A percentile compares a stretch with the other conserved stretches of the same genome.
Conservation (phyloP, 345 rosid genomes). For the Populus deltoides region DNA sequence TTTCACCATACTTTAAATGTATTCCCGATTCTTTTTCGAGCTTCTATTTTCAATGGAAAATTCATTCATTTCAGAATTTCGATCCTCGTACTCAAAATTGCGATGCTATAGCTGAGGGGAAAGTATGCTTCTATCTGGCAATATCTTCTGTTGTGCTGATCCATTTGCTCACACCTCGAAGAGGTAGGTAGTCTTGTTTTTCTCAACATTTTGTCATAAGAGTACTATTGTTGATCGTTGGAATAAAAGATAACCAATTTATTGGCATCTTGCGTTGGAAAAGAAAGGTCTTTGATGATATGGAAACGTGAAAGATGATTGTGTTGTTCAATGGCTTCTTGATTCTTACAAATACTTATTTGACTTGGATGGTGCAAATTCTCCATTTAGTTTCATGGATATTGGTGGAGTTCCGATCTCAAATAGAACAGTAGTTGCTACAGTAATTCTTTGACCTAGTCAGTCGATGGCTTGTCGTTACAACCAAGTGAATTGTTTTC, state of each 20-base stretch:
- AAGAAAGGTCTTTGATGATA: background rate
- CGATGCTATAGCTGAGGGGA: conserved; percentile 5
- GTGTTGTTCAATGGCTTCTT: background rate
- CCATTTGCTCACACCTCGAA: conserved; percentile 9
- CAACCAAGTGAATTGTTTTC: background rate
- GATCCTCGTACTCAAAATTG: conserved; percentile 7
- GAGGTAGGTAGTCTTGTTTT: conserved; percentile 23
- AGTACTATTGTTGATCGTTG: background rate
- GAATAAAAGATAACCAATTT: background rate
- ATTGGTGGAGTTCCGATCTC: background rate
- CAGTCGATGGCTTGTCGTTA: background rate
- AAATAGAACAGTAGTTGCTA: background rate
- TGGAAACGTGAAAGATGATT: background rate
- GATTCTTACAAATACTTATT: background rate
- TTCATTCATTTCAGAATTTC: conserved; percentile 28
- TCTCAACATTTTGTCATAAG: conserved; percentile 8
- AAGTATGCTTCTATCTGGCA: background rate
- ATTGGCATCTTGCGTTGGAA: background rate
- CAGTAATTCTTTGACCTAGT: background rate
- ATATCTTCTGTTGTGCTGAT: background rate
- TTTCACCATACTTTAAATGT: conserved; percentile 34
- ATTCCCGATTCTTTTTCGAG: conserved; percentile 51
- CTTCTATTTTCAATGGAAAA: conserved; percentile 24
- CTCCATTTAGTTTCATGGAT: background rate
- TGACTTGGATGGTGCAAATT: background rate